Conservation (phyloP, 768 basidiomycete genomes). For the Amanita phalloides region DNA sequence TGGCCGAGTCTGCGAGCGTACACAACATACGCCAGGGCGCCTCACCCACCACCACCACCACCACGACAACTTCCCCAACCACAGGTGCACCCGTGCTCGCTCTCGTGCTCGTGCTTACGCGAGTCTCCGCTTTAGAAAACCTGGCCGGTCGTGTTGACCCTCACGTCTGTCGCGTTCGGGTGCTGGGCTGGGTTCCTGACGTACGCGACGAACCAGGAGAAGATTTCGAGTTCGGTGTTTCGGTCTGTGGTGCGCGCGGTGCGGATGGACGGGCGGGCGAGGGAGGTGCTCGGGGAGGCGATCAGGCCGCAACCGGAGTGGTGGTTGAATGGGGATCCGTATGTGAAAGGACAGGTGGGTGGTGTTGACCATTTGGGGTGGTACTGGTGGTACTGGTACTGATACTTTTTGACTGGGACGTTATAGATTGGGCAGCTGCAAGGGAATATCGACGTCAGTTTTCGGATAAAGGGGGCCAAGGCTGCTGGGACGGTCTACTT, state of each 20-base stretch:
- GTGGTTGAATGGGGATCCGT: slow-evolving; percentile 72
- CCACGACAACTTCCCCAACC: slow-evolving; percentile 24
- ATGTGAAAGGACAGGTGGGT: slow-evolving; percentile 57
- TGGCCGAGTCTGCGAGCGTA: slow-evolving; percentile 4
- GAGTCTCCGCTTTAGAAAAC: slow-evolving; percentile 20
- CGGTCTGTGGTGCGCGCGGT: slow-evolving; percentile 54
- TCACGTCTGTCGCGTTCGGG: slow-evolving; percentile 40
- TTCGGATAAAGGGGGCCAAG: slow-evolving; percentile 63
- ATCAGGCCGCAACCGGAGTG: slow-evolving; percentile 55
- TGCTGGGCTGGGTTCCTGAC: slow-evolving; percentile 63
- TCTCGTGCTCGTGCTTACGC: background rate
- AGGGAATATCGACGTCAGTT: slow-evolving; percentile 71
- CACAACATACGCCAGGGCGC: slow-evolving; percentile 20
- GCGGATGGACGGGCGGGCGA: slow-evolving; percentile 38
- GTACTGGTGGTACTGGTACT: too few species aligned
- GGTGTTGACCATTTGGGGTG: background rate
- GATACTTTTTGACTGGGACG: too few species aligned
- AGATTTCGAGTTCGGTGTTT: slow-evolving; percentile 65
- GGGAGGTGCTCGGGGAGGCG: slow-evolving; percentile 50
- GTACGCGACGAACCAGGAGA: slow-evolving; percentile 68
- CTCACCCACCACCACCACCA: slow-evolving; percentile 8
- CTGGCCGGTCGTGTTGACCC: slow-evolving; percentile 49
- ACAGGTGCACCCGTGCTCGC: slow-evolving; percentile 15
- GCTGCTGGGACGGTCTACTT: slow-evolving; percentile 67
- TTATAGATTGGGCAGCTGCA: slow-evolving; percentile 59